Base-by-base conservation (phyloP, 2,329 filamentous ascomycete genomes). In the Penicillium concentricum region DNA sequence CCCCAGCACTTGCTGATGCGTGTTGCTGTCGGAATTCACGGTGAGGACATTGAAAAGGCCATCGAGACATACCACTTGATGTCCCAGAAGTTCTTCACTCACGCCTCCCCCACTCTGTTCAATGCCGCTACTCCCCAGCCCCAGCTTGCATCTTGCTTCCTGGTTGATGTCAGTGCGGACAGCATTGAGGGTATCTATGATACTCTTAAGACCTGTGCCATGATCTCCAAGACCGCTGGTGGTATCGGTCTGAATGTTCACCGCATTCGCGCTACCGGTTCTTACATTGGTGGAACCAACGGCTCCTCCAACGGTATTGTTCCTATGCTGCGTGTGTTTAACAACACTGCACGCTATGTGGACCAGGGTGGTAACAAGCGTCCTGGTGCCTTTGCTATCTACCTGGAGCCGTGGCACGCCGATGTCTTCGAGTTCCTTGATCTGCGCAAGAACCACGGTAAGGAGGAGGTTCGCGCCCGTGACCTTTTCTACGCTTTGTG, bases 1-100 rank as follows among this genome's bases (percentile, higher is more conserved):
- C 94, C 94, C 43, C 94, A 99, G 79, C 94, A 99, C 81, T 94
- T 99, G 92, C 93, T 99, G 69, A 99, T 99, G 94, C 91, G 94
- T 84, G 94, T 99, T 52, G 86, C 94, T 67, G 93, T 99, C 57
- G 94, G 94, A 57, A 96, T 99, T 67, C 95, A 96, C 82, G 92
- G 92, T 58, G 91, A 96, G 62, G 85, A 97, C 70, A 89, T 99
- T 59, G 94, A 97, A 80, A 91, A 88, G 71, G 93, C 91, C 62
- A 87, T 97, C 53, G 92, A 99, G 84, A 97, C 94, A 41, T 99
- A 99, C 83, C 93, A 97, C 79, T 86, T 95, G 78, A 97, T 99
- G 92, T 99, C 94, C 32, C 92, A 87, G 81, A 97, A 97, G 79
- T 93, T 90, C 81, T 99, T 99, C 80, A 99, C 94, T 54, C 94